Percentiles rank a stretch among this genome's conserved stretches.
These are phyloP conservation scores for Salvia rosmarinus DNA, from an alignment of 257 asterid species.

Conservation along the genomic window DNA sequence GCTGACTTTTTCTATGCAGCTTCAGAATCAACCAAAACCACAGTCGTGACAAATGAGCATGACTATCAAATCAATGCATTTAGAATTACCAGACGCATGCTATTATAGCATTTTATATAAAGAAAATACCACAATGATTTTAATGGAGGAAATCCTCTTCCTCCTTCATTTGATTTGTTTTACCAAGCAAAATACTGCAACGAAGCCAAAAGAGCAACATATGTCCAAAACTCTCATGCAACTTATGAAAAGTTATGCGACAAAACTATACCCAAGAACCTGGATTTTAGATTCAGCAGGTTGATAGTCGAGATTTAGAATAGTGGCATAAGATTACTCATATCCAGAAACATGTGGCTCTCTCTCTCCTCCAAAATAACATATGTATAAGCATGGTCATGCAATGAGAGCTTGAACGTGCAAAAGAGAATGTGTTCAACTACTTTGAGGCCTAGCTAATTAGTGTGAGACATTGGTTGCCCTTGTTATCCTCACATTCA, in stretches of 20 bases:
- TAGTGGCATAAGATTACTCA: not conserved
- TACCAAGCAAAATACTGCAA: constrained; percentile 8
- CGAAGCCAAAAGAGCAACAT: not conserved
- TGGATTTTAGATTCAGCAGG: not conserved
- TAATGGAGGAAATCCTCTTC: no score
- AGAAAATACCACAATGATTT: not conserved
- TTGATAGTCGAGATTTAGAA: not conserved
- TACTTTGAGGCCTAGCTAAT: not conserved
- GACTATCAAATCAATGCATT: not conserved
- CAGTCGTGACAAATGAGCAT: not conserved
- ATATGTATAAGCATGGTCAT: no score
- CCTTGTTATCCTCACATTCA: constrained; percentile 2
- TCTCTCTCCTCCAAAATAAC: constrained; percentile 10
- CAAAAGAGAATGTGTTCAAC: not conserved
- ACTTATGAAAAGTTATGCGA: no score
- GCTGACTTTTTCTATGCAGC: not conserved
- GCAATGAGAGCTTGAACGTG: no score
- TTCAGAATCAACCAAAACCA: not conserved
- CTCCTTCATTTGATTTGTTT: not conserved
- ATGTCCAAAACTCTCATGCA: not conserved
- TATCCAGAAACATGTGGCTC: not conserved
- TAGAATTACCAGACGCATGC: not conserved
- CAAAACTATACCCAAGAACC: not conserved
- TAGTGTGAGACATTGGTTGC: not conserved
- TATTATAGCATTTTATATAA: not conserved